Conservation (phyloP, 2,329 filamentous ascomycete genomes). For the Coniosporium tulheliwenetii region DNA sequence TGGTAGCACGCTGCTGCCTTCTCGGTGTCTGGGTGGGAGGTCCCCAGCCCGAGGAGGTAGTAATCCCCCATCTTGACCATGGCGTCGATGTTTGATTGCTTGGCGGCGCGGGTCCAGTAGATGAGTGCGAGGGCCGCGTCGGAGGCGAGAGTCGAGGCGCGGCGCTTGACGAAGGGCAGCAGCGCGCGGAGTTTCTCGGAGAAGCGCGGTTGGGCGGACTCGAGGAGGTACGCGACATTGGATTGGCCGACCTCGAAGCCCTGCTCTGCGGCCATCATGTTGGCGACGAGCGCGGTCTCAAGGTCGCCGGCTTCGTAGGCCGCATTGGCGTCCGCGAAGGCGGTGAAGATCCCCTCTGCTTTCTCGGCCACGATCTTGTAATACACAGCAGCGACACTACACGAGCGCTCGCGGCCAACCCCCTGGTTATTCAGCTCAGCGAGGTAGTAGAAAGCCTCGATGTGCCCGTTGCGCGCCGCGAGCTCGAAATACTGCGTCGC, state of each 20-base stretch:
- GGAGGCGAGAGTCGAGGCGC: constrained; percentile 20
- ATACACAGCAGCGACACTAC: constrained; percentile 60
- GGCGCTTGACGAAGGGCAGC: constrained; percentile 28
- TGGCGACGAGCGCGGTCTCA: constrained; percentile 65
- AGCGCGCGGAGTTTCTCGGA: constrained; percentile 13
- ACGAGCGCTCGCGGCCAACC: constrained; percentile 65
- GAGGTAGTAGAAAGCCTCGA: constrained; percentile 85
- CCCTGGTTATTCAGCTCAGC: constrained; percentile 75
- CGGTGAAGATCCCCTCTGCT: constrained; percentile 71
- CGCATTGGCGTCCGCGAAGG: constrained; percentile 68
- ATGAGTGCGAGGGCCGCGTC: constrained; percentile 60
- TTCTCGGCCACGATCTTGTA: constrained; percentile 85
- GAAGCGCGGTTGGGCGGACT: constrained; percentile 36
- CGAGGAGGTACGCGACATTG: constrained; percentile 77
- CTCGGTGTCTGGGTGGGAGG: constrained; percentile 42
- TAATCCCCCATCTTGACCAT: constrained; percentile 98
- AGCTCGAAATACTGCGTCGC: constrained; percentile 81
- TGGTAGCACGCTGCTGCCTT: constrained; percentile 91
- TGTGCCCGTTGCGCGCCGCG: constrained; percentile 65
- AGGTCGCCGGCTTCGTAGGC: constrained; percentile 67
- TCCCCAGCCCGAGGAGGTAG: constrained; percentile 69
- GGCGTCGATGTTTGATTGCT: constrained; percentile 84
- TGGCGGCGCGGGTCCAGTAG: constrained; percentile 89
- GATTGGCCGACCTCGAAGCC: constrained; percentile 82
- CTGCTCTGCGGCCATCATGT: constrained; percentile 81